A percentile compares a stretch with the other conserved stretches of the same genome.
phyloP scores from a whole-genome alignment of 805 yeast species.

The Candida endomychidarum region DNA sequence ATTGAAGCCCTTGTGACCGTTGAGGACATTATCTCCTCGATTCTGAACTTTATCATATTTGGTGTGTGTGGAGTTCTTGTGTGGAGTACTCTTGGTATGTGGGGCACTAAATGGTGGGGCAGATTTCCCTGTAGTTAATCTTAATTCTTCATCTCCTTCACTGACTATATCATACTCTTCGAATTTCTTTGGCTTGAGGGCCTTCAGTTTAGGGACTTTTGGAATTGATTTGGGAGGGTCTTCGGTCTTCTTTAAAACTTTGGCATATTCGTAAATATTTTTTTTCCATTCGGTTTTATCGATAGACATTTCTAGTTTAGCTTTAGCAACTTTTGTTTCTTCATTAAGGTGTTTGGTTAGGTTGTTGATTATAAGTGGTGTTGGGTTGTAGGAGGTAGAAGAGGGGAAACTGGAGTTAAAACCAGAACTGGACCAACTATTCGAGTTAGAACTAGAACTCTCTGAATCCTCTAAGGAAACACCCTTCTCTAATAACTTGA shows the following conservation, averaged over 20 bases:
- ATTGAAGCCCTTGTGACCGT: too few relatives aligned
- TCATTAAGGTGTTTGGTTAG: slow-evolving; percentile 24
- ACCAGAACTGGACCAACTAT: slow-evolving; percentile 1
- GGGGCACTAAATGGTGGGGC: too few relatives aligned
- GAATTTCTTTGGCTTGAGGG: slow-evolving; percentile 5
- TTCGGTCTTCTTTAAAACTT: slow-evolving; percentile 8
- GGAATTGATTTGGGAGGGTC: not conserved
- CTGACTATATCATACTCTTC: slow-evolving; percentile 12
- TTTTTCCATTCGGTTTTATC: slow-evolving; percentile 27
- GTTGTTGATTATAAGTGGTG: slow-evolving; percentile 19
- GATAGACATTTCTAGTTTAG: slow-evolving; percentile 28
- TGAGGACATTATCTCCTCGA: too few relatives aligned
- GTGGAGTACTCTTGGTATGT: too few relatives aligned
- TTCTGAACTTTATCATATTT: too few relatives aligned
- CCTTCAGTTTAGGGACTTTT: not conserved
- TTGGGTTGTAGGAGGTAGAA: not conserved
- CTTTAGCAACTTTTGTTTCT: slow-evolving; percentile 20
- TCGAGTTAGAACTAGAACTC: not conserved
- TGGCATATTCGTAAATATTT: slow-evolving; percentile 18
- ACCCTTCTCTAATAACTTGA: slow-evolving; percentile 41
- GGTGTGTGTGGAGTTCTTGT: too few relatives aligned
- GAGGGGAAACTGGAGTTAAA: not conserved
- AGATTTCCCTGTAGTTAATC: not conserved
- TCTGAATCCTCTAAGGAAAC: slow-evolving; percentile 11
- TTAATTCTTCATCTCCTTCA: slow-evolving; percentile 10